A percentile compares a stretch with the other conserved stretches of the same genome.
Evolutionary conservation across 2,329 filamentous ascomycete genomes (phyloP).

Genomic region (Berkeleyomyces rouxiae): DNA sequence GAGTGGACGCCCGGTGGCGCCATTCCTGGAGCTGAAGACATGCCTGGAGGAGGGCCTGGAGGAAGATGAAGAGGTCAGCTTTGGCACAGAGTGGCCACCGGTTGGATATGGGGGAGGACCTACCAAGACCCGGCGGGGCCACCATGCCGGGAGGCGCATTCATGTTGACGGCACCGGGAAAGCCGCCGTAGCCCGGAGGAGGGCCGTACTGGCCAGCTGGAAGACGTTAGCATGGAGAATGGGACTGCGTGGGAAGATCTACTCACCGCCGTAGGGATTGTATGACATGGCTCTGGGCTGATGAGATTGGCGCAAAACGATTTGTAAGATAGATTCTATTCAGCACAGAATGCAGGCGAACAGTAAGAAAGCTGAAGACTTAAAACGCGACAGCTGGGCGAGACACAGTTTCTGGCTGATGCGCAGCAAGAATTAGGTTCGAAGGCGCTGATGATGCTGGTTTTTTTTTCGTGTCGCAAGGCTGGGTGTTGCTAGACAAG

Average conservation of each 20-base stretch:
- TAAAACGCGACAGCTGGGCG: background rate
- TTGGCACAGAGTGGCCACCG: background rate
- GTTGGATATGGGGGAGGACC: slow-evolving; percentile 19
- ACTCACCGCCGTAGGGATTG: slow-evolving; percentile 42
- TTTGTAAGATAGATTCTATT: background rate
- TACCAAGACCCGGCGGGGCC: slow-evolving; percentile 71
- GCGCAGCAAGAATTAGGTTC: background rate
- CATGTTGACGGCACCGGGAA: slow-evolving; percentile 39
- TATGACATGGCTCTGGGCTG: slow-evolving; percentile 32
- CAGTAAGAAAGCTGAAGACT: background rate
- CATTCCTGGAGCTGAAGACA: slow-evolving; percentile 66
- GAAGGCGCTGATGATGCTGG: background rate
- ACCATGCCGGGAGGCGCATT: slow-evolving; percentile 48
- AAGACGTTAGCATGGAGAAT: slow-evolving; percentile 1
- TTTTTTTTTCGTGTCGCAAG: slow-evolving; percentile 7
- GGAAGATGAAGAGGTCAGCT: slow-evolving; percentile 8
- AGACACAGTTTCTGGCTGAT: background rate
- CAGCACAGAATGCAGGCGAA: background rate
- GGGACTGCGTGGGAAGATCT: background rate
- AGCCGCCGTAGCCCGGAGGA: slow-evolving; percentile 56
- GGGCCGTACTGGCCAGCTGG: slow-evolving; percentile 20
- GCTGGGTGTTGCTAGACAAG: slow-evolving; percentile 4
- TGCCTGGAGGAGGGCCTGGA: slow-evolving; percentile 60
- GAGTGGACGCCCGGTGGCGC: slow-evolving; percentile 62
- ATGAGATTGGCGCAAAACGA: background rate